Conservation (phyloP, 2,329 filamentous ascomycete genomes). For the Fusarium temperatum region DNA sequence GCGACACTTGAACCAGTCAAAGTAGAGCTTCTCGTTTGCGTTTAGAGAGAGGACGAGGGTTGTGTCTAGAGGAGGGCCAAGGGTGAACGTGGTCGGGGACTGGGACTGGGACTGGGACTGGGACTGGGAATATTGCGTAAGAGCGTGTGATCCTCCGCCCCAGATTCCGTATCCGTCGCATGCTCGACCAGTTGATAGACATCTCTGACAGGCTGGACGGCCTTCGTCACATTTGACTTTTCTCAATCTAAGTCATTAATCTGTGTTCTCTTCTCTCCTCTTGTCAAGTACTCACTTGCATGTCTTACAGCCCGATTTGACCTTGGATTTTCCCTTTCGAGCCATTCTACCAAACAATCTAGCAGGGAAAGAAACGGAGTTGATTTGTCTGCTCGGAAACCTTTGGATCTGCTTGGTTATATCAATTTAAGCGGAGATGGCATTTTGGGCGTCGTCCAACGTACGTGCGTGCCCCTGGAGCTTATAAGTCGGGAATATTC, state of each 20-base stretch:
- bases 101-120: not conserved
- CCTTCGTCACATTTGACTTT: constrained; percentile 34
- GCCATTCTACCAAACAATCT: not conserved
- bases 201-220: constrained; percentile 28
- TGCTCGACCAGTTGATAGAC: constrained; percentile 26
- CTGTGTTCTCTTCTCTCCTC: not conserved
- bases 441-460: not conserved
- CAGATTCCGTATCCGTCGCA: constrained; percentile 37
- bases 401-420: constrained; percentile 24
- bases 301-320: constrained; percentile 33
- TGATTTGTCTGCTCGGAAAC: constrained; percentile 37
- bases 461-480: constrained; percentile 1
- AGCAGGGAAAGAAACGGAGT: not conserved
- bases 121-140: not conserved
- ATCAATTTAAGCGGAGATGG: not conserved
- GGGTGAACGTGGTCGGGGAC: not conserved
- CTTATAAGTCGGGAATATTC: constrained; percentile 17
- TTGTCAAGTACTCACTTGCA: constrained; percentile 29
- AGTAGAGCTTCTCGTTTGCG: constrained; percentile 19
- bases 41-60: constrained; percentile 2
- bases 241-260: constrained; percentile 11
- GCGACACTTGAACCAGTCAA: constrained; percentile 47
- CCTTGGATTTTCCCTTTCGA: constrained; percentile 27
- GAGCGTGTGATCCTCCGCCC: constrained; percentile 22
- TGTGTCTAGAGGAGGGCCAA: not conserved